Percentiles rank a stretch among this genome's conserved stretches.
phyloP scores from a whole-genome alignment of 148 eudicot genomes.

The Mesembryanthemum crystallinum region DNA sequence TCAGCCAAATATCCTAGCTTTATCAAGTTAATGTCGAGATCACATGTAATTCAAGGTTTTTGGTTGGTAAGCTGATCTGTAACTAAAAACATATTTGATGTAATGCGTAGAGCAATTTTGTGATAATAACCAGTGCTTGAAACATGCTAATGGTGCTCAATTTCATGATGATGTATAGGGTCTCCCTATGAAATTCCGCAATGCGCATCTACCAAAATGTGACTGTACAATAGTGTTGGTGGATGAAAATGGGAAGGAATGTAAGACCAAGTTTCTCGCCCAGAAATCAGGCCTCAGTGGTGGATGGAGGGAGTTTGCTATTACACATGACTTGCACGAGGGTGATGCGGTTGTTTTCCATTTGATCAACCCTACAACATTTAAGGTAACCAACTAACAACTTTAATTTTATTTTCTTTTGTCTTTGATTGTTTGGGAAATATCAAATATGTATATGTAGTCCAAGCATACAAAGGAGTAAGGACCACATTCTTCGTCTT shows the following conservation, averaged over 20 bases:
- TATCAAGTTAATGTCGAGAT: conserved; percentile 34
- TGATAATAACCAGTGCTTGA: background rate
- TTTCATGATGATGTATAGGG: conserved; percentile 26
- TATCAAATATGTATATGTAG: too few species aligned
- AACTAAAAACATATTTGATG: background rate
- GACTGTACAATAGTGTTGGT: conserved; percentile 24
- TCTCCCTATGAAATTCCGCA: conserved; percentile 31
- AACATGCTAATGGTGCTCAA: conserved; percentile 1
- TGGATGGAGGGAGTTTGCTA: conserved; percentile 41
- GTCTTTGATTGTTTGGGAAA: too few species aligned
- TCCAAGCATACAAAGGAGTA: too few species aligned
- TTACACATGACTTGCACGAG: conserved; percentile 29
- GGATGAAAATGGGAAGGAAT: conserved; percentile 31
- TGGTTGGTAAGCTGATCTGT: conserved; percentile 35
- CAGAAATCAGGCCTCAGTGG: conserved; percentile 36
- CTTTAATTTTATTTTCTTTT: too few species aligned
- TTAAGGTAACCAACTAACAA: conserved; percentile 19
- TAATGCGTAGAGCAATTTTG: too few species aligned
- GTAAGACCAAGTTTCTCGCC: conserved; percentile 24
- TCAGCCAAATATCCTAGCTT: conserved; percentile 29
- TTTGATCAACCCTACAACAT: conserved; percentile 24
- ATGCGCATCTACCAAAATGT: conserved; percentile 25
- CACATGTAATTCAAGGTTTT: conserved; percentile 34
- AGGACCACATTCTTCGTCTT: too few species aligned
- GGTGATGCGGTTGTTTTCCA: conserved; percentile 38